These are phyloP conservation scores for Limonomyces culmigenus DNA, from an alignment of 1,284 basidiomycete genomes.

Conservation along the genomic window DNA sequence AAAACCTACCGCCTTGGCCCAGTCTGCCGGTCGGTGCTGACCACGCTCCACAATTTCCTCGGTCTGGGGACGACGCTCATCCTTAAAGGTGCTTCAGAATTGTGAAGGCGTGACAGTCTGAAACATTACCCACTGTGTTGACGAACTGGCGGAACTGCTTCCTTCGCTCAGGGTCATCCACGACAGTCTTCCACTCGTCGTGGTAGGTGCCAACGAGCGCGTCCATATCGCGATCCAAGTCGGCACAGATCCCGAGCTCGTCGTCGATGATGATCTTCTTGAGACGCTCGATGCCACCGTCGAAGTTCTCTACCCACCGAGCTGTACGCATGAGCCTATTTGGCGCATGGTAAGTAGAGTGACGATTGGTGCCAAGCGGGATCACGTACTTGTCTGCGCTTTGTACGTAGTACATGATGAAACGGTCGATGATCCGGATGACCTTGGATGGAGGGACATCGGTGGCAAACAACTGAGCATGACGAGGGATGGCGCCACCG, in stretches of 20 bases:
- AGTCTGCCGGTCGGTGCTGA: constrained; percentile 51
- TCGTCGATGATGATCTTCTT: constrained; percentile 58
- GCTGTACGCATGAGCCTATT: constrained; percentile 60
- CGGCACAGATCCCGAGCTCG: constrained; percentile 56
- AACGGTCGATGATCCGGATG: constrained; percentile 51
- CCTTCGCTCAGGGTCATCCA: constrained; percentile 34
- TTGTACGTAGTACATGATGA: constrained; percentile 57
- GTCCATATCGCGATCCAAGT: constrained; percentile 60
- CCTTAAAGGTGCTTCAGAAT: constrained; percentile 14
- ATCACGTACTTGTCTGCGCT: constrained; percentile 56
- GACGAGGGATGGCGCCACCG: constrained; percentile 51
- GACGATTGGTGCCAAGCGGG: too few relatives aligned
- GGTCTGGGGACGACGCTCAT: constrained; percentile 30
- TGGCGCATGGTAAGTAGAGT: too few relatives aligned
- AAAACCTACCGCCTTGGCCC: constrained; percentile 50
- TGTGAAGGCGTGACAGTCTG: constrained; percentile 16
- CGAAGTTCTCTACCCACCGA: constrained; percentile 59
- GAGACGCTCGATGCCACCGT: constrained; percentile 54
- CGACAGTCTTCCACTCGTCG: constrained; percentile 58
- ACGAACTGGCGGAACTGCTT: constrained; percentile 53
- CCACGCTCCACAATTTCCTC: constrained; percentile 48
- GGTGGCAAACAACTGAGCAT: constrained; percentile 31
- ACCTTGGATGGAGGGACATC: constrained; percentile 49
- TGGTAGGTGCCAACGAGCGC: constrained; percentile 47
- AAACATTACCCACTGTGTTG: constrained; percentile 27